phyloP scores from a whole-genome alignment of 495 filamentous ascomycete genomes.

The Penicillium bialowiezense region DNA sequence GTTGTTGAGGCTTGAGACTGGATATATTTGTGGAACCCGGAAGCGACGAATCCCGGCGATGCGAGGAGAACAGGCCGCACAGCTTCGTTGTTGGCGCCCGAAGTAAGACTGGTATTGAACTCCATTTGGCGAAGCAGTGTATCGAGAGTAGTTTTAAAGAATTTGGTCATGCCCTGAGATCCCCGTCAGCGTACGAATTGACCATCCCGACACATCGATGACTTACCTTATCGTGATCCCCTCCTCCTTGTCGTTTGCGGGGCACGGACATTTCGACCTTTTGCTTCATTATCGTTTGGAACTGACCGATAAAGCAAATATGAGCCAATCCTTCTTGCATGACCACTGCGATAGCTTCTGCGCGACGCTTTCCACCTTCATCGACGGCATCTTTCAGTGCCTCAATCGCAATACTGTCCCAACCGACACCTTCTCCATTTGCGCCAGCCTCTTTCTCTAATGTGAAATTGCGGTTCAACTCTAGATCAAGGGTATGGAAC shows the following conservation, averaged over 20 bases:
- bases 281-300: slow-evolving; percentile 84
- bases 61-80: slow-evolving; percentile 77
- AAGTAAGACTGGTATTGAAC: slow-evolving; percentile 51
- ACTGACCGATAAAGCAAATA: slow-evolving; percentile 89
- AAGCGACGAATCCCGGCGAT: slow-evolving; percentile 83
- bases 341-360: slow-evolving; percentile 81
- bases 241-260: slow-evolving; percentile 63
- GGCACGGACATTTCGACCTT: slow-evolving; percentile 81
- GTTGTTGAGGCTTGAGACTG: slow-evolving; percentile 58
- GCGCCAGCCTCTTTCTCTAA: slow-evolving; percentile 58
- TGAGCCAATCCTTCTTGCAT: slow-evolving; percentile 95
- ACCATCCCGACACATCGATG: too few relatives aligned
- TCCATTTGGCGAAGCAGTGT: slow-evolving; percentile 78
- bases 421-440: slow-evolving; percentile 58
- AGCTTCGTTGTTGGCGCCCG: slow-evolving; percentile 32
- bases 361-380: slow-evolving; percentile 63
- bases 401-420: slow-evolving; percentile 86
- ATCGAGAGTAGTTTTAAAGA: slow-evolving; percentile 74
- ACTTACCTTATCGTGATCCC: slow-evolving; percentile 63
- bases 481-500: slow-evolving; percentile 88
- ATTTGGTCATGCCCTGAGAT: slow-evolving; percentile 64
- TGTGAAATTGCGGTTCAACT: slow-evolving; percentile 84
- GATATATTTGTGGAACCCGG: slow-evolving; percentile 77
- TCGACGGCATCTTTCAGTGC: slow-evolving; percentile 76
- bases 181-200: background rate